Conservation (phyloP, 2,329 filamentous ascomycete genomes). For the Beauveria rudraprayagi region DNA sequence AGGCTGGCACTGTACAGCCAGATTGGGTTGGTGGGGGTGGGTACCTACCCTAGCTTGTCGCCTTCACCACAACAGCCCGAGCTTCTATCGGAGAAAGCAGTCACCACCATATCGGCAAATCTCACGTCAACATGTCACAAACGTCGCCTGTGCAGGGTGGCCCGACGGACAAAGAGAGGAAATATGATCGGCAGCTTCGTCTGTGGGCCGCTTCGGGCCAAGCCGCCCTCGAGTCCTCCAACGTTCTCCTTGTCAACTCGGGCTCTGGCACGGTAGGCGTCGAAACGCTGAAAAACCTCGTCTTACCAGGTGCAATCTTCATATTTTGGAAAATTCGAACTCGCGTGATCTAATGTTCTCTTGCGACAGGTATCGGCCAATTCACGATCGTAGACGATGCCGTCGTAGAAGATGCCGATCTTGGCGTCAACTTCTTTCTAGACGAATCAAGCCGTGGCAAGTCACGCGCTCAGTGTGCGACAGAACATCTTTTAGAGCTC, state of each 20-base stretch:
- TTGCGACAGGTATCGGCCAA: constrained; percentile 64
- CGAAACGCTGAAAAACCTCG: constrained; percentile 94
- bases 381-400: constrained; percentile 86
- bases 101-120: not conserved
- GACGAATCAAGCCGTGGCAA: constrained; percentile 70
- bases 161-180: constrained; percentile 57
- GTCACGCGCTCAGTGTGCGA: constrained; percentile 69
- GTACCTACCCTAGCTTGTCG: not conserved
- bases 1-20: constrained; percentile 1
- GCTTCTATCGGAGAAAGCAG: not conserved
- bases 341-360: not conserved
- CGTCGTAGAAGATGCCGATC: constrained; percentile 68
- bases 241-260: constrained; percentile 85
- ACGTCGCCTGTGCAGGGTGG: constrained; percentile 33
- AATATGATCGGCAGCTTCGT: constrained; percentile 91
- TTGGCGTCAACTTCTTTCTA: constrained; percentile 96
- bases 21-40: constrained; percentile 1
- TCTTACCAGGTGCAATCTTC: constrained; percentile 61
- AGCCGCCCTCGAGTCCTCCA: constrained; percentile 78
- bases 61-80: not conserved
- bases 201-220: constrained; percentile 93
- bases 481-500: constrained; percentile 71
- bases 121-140: constrained; percentile 19
- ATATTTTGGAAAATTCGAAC: not conserved
- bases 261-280: constrained; percentile 80